These are phyloP conservation scores for Vitellaria paradoxa DNA, from an alignment of 179 eudicot species.

Conservation along the genomic window DNA sequence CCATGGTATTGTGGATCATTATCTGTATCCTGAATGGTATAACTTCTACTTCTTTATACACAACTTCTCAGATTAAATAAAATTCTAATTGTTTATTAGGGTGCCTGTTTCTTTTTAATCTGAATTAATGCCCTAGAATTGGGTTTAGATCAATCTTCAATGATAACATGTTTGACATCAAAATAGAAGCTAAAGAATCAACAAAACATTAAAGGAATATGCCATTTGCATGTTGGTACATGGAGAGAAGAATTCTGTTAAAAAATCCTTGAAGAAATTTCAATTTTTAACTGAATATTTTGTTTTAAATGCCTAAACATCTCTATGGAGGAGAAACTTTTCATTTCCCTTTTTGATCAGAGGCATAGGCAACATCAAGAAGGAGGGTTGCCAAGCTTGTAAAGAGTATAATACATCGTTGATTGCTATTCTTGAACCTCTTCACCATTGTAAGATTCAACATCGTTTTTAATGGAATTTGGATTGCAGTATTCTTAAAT, in stretches of 20 bases:
- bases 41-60: conserved; percentile 15
- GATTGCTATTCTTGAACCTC: too few species aligned
- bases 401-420: too few species aligned
- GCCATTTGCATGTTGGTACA: neutral
- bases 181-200: neutral
- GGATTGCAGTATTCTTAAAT: neutral
- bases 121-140: neutral
- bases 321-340: neutral
- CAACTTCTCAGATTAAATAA: neutral
- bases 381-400: too few species aligned
- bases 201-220: neutral
- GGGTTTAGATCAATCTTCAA: neutral
- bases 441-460: neutral
- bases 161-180: neutral
- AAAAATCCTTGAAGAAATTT: neutral
- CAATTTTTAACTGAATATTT: neutral
- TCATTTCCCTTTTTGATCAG: neutral
- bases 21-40: conserved; percentile 84
- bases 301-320: neutral
- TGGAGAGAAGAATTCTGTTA: neutral
- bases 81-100: neutral
- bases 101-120: neutral
- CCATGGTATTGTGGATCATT: conserved; percentile 88
- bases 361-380: too few species aligned
- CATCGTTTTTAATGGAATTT: neutral